These are phyloP conservation scores for Cucumis cinereus DNA, from an alignment of 306 rosid species.

Conservation along the genomic window DNA sequence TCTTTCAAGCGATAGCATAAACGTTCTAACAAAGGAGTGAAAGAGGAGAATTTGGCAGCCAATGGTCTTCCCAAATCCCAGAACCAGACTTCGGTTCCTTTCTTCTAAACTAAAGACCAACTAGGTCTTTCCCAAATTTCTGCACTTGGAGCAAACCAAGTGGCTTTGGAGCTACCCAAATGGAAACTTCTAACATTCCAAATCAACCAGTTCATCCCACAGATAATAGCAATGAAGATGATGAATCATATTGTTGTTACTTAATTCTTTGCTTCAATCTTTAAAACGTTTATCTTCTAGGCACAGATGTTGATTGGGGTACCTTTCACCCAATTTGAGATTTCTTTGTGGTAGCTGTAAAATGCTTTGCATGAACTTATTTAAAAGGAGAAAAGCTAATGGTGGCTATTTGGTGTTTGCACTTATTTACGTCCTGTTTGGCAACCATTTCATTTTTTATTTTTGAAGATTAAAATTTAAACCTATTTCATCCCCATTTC, in stretches of 20 bases:
- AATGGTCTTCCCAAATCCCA: background rate
- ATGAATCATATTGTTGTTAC: background rate
- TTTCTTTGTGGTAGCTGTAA: background rate
- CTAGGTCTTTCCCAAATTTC: background rate
- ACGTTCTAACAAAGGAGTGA: background rate
- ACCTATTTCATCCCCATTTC: too few relatives aligned
- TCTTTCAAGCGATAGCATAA: background rate
- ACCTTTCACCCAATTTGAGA: background rate
- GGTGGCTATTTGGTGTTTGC: background rate
- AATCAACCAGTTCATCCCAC: background rate
- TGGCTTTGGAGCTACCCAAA: background rate
- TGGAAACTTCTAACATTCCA: background rate
- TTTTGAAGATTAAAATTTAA: too few relatives aligned
- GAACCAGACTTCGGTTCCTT: background rate
- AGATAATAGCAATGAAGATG: background rate
- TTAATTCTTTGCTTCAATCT: background rate
- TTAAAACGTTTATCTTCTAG: background rate
- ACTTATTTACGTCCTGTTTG: background rate
- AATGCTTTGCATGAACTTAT: background rate
- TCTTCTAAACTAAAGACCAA: background rate
- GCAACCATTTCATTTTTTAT: too few relatives aligned
- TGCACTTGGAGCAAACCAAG: background rate
- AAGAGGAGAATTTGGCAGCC: background rate
- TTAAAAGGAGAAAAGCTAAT: background rate
- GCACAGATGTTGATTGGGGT: background rate